These are phyloP conservation scores for Cymbopogon flexuosus DNA, from an alignment of 202 grass and related monocot species.

Conservation along the genomic window DNA sequence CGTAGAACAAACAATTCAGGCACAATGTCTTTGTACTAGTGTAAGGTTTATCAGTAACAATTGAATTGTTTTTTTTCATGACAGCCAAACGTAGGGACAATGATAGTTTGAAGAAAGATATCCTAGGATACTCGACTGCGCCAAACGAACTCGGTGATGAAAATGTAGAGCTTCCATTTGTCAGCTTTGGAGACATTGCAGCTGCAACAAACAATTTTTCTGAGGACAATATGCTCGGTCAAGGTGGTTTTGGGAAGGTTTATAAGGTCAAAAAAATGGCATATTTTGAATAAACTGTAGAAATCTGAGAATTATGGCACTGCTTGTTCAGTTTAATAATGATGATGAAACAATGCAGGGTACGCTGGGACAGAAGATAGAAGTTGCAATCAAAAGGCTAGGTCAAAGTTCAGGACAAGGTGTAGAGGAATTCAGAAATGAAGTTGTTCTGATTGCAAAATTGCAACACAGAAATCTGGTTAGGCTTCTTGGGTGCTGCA, in stretches of 20 bases:
- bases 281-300: too few species aligned
- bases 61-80: too few species aligned
- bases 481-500: constrained; percentile 41
- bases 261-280: constrained; percentile 10
- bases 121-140: neutral
- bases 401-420: constrained; percentile 24
- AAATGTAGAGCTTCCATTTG: neutral
- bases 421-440: constrained; percentile 33
- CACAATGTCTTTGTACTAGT: too few species aligned
- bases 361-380: neutral
- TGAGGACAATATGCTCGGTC: neutral
- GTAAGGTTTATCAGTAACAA: too few species aligned
- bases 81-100: too few species aligned
- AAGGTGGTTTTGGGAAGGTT: constrained; percentile 45
- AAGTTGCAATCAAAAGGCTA: constrained; percentile 34
- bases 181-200: constrained; percentile 22
- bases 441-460: constrained; percentile 35
- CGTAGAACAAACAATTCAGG: too few species aligned
- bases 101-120: too few species aligned
- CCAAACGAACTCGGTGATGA: neutral
- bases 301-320: too few species aligned
- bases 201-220: constrained; percentile 12
- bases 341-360: neutral
- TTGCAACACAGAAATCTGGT: constrained; percentile 55
- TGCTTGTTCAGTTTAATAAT: too few species aligned